These are phyloP conservation scores for Trichoderma gracile DNA, from an alignment of 2,329 filamentous ascomycete species.

Conservation along the genomic window DNA sequence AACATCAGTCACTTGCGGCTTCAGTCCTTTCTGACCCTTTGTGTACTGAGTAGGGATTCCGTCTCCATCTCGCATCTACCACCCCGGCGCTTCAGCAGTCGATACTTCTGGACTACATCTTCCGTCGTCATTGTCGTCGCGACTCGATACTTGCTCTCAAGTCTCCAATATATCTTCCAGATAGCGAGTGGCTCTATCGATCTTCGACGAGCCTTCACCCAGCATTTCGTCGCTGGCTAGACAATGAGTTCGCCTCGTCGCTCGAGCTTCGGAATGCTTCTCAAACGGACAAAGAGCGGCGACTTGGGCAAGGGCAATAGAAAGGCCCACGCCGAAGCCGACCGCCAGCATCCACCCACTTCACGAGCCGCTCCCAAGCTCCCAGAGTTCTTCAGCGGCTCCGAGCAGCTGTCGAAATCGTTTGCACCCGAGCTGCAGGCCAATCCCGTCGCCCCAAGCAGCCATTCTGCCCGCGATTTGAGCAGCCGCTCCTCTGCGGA, in stretches of 20 bases:
- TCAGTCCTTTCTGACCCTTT: neutral
- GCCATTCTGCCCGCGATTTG: slow-evolving; percentile 13
- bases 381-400: slow-evolving; percentile 53
- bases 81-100: slow-evolving; percentile 1
- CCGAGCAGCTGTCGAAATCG: slow-evolving; percentile 48
- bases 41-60: neutral
- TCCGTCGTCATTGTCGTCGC: neutral
- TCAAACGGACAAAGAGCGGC: slow-evolving; percentile 67
- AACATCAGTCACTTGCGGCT: neutral
- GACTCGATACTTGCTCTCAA: neutral
- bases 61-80: slow-evolving; percentile 7
- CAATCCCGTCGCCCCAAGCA: slow-evolving; percentile 57
- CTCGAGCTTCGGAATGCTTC: slow-evolving; percentile 59
- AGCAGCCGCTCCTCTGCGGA: slow-evolving; percentile 55
- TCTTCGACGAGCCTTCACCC: neutral
- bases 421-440: slow-evolving; percentile 58
- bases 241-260: slow-evolving; percentile 38
- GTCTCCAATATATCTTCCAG: neutral
- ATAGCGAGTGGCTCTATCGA: neutral
- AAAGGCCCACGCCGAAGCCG: slow-evolving; percentile 59
- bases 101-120: neutral
- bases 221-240: neutral
- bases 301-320: slow-evolving; percentile 62
- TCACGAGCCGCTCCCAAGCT: slow-evolving; percentile 53
- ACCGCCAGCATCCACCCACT: slow-evolving; percentile 52